Evolutionary conservation across 192 early-diverging fungal genomes (phyloP), one percentile per base, ranked within the genome.

Genomic region (Coemansia sp.): DNA sequence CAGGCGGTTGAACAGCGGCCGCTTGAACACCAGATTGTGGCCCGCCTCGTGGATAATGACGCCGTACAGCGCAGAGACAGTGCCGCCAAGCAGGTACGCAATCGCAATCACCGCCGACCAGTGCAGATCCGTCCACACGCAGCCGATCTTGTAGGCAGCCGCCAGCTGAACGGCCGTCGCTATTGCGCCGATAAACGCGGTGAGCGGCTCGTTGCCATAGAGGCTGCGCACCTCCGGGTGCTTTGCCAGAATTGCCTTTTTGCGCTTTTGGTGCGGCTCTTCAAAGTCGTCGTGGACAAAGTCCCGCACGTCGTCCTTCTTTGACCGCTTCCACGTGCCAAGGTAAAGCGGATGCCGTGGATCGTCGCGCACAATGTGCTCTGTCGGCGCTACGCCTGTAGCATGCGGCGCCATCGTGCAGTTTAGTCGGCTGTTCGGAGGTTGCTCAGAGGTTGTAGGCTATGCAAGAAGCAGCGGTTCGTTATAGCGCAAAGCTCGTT

Each of bases 21-120:
- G 71, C 40, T 87, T 81, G 22, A 88, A 87, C 38, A 91, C 89
- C 52, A 97, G 86, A 65, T 85, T 87, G 81, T 98, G 95, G 11
- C 88, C 85, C 6, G 92, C 90, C 73, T 98, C 95, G 69, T 98
- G 95, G 61, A 98, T 94, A 45, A 91, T 71, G 8, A 95, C 86
- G 40, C 91, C 91, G 62, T 88, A 87, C 5, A 92, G 69, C n/a
- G 85, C 87, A 5, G 92, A 92, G 25, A 92, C 58, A 3, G 91
- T 89, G 22, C 85, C 95, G 40, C 95, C 95, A 23, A 95, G 65
- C n/a, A 89, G 49, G 64, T 95, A 95, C 21, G 89, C 77, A 43
- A 75, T 73, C 22, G 75, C 78, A 32, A 85, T 40, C 11, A 91
- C 51, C 49, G 86, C 84, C 0, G 75, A 53, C 83, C 84, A 87